These are phyloP conservation scores for Pichia inconspicua DNA, from an alignment of 1,139 yeast species.

Conservation along the genomic window DNA sequence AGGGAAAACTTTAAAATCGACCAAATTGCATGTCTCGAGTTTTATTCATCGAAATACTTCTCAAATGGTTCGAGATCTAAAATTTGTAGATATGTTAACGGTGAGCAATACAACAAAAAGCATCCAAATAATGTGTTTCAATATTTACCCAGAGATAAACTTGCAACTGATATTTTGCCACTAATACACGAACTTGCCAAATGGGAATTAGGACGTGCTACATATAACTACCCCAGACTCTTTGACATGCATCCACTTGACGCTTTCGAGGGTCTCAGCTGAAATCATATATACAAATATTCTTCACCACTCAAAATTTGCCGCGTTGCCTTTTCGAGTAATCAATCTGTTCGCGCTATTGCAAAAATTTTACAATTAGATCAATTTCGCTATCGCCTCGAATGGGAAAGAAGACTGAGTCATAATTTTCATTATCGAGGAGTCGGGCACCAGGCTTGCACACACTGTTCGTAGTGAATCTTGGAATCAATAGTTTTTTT, in stretches of 20 bases:
- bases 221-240: slow-evolving; percentile 7
- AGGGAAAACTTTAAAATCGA: slow-evolving; percentile 1
- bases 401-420: neutral
- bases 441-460: no score
- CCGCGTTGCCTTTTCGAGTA: neutral
- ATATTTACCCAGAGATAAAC: slow-evolving; percentile 10
- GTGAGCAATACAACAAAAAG: slow-evolving; percentile 16
- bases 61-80: slow-evolving; percentile 21
- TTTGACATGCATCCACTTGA: slow-evolving; percentile 16
- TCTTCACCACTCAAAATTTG: no score
- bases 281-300: no score
- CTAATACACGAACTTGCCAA: slow-evolving; percentile 25
- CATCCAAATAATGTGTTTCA: slow-evolving; percentile 20
- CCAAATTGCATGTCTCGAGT: slow-evolving; percentile 14
- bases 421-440: neutral
- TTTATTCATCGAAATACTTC: slow-evolving; percentile 22
- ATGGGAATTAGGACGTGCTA: slow-evolving; percentile 13
- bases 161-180: slow-evolving; percentile 21
- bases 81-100: slow-evolving; percentile 15
- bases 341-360: neutral
- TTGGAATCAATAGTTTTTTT: no score
- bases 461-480: no score
- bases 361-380: no score
- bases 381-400: neutral
- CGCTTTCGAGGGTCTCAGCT: slow-evolving; percentile 1